Conservation (phyloP, 441 rosid species). For the Gossypium gossypioides region DNA sequence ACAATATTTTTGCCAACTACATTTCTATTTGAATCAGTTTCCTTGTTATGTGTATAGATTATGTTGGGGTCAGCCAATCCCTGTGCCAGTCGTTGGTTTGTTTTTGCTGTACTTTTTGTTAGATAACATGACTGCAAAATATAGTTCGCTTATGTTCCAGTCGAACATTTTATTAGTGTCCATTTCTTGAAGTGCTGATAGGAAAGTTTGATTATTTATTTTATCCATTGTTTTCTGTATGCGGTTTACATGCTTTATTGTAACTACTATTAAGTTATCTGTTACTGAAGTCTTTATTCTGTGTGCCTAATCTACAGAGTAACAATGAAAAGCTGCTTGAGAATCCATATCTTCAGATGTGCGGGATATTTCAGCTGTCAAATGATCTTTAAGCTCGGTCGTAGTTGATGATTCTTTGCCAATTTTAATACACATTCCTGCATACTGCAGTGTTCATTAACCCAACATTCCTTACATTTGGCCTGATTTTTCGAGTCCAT, state of each 20-base stretch:
- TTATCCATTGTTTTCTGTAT: neutral
- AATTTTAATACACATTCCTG: slow-evolving; percentile 1
- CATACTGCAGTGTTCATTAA: slow-evolving; percentile 12
- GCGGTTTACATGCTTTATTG: neutral
- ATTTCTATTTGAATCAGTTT: neutral
- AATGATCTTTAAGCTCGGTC: slow-evolving; percentile 47
- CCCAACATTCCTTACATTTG: slow-evolving; percentile 18
- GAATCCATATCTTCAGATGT: slow-evolving; percentile 98
- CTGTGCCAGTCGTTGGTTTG: neutral
- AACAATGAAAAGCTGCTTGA: slow-evolving; percentile 94
- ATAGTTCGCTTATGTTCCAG: neutral
- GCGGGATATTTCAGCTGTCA: slow-evolving; percentile 90
- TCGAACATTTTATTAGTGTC: neutral
- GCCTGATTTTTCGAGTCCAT: slow-evolving; percentile 16
- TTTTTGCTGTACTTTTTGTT: neutral
- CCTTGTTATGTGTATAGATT: neutral
- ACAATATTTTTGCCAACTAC: neutral
- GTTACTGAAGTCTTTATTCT: slow-evolving; percentile 12
- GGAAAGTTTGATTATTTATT: neutral
- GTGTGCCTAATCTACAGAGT: slow-evolving; percentile 47
- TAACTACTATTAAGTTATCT: slow-evolving; percentile 5
- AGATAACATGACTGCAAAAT: neutral
- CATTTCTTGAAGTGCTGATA: neutral
- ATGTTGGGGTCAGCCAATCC: neutral
- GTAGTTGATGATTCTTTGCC: slow-evolving; percentile 18